phyloP scores from a whole-genome alignment of 116 monocot genomes.

The Posidonia oceanica region DNA sequence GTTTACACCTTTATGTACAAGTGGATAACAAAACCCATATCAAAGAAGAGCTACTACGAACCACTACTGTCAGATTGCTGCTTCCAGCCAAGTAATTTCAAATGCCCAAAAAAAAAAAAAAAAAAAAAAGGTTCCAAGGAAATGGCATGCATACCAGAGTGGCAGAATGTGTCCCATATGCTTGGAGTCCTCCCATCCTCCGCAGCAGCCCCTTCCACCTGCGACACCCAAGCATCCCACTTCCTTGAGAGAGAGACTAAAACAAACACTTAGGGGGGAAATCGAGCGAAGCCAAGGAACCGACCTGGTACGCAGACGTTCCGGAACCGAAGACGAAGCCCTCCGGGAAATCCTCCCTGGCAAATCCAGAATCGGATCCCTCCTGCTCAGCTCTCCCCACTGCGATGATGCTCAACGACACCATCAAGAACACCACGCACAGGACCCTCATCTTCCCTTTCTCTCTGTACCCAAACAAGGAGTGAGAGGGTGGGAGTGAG shows the following conservation, averaged over 20 bases:
- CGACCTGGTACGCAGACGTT: constrained; percentile 55
- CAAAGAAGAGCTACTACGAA: background rate
- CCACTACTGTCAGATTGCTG: background rate
- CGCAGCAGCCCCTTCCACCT: constrained; percentile 22
- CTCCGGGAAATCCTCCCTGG: constrained; percentile 39
- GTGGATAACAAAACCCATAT: background rate
- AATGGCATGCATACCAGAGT: constrained; percentile 9
- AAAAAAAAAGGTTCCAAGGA: background rate
- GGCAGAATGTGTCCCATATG: constrained; percentile 25
- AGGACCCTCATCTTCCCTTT: no score
- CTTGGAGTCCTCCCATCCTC: constrained; percentile 31
- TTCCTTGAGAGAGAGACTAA: background rate
- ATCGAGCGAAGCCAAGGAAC: background rate
- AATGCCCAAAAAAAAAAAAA: no score
- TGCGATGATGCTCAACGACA: no score
- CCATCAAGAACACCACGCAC: no score
- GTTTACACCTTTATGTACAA: no score
- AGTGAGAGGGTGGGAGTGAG: no score
- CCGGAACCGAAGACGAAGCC: constrained; percentile 57
- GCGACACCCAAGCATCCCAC: background rate
- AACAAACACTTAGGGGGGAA: background rate
- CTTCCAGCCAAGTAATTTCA: background rate
- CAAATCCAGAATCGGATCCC: no score
- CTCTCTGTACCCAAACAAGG: no score
- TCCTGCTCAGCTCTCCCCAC: no score